Conservation (phyloP, 2,329 filamentous ascomycete genomes). For the Monosporascus ibericus region DNA sequence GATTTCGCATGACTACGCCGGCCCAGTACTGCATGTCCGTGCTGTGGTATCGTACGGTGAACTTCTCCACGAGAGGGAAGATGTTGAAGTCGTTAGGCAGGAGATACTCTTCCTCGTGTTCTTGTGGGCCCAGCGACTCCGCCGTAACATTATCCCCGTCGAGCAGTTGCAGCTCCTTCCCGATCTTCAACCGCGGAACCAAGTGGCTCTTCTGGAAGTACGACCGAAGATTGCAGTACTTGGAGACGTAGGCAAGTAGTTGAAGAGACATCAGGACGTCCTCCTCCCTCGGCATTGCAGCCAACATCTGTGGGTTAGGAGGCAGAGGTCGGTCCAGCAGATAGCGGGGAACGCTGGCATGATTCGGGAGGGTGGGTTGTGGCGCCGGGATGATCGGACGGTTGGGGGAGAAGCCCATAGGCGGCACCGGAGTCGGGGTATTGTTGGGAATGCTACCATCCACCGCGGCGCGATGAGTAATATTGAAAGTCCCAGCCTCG, state of each 20-base stretch:
- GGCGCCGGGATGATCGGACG: slow-evolving; percentile 67
- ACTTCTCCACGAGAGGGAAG: slow-evolving; percentile 96
- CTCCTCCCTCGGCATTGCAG: slow-evolving; percentile 92
- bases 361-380: slow-evolving; percentile 63
- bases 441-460: slow-evolving; percentile 80
- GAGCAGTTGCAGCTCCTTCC: slow-evolving; percentile 72
- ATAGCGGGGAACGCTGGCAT: slow-evolving; percentile 69
- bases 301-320: slow-evolving; percentile 68
- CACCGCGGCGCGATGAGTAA: slow-evolving; percentile 76
- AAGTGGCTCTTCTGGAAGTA: slow-evolving; percentile 96
- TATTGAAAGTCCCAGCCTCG: slow-evolving; percentile 87
- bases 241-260: slow-evolving; percentile 92
- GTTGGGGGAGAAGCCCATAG: slow-evolving; percentile 68
- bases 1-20: slow-evolving; percentile 95
- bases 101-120: slow-evolving; percentile 79
- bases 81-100: slow-evolving; percentile 96
- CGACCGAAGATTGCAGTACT: slow-evolving; percentile 91
- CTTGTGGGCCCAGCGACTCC: slow-evolving; percentile 38
- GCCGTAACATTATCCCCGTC: slow-evolving; percentile 58
- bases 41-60: slow-evolving; percentile 90
- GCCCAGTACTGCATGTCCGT: slow-evolving; percentile 99
- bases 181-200: slow-evolving; percentile 86
- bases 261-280: slow-evolving; percentile 98
- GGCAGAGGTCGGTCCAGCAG: slow-evolving; percentile 67
- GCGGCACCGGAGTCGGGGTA: slow-evolving; percentile 56